Evolutionary conservation across 768 basidiomycete genomes (phyloP).

Genomic region (Mycena venus): DNA sequence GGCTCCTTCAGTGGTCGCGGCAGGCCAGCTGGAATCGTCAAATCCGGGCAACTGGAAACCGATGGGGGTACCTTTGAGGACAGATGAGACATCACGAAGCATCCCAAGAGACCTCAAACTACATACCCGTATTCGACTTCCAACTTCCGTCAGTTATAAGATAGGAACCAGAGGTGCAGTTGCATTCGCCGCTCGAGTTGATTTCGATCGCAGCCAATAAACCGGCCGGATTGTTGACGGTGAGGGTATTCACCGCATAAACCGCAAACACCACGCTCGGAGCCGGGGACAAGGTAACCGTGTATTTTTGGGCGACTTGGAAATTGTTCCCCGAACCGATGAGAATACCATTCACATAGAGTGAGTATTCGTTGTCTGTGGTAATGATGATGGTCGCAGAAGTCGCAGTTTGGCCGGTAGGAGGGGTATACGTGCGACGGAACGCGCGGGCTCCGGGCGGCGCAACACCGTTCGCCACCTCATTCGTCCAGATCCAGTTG

Average conservation of each 20-base stretch:
- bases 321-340: slow-evolving; percentile 39
- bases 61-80: slow-evolving; percentile 19
- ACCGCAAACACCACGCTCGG: slow-evolving; percentile 38
- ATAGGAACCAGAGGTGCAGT: slow-evolving; percentile 29
- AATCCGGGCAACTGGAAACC: slow-evolving; percentile 29
- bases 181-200: slow-evolving; percentile 24
- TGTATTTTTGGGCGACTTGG: slow-evolving; percentile 35
- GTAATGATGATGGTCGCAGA: slow-evolving; percentile 42
- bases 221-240: slow-evolving; percentile 33
- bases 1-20: slow-evolving; percentile 37
- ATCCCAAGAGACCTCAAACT: no score
- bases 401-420: slow-evolving; percentile 36
- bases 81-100: not conserved
- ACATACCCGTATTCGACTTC: slow-evolving; percentile 36
- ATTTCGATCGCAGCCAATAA: slow-evolving; percentile 38
- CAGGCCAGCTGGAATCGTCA: slow-evolving; percentile 40
- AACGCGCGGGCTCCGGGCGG: slow-evolving; percentile 46
- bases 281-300: slow-evolving; percentile 30
- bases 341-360: slow-evolving; percentile 45
- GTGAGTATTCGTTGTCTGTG: slow-evolving; percentile 42
- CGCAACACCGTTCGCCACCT: slow-evolving; percentile 34
- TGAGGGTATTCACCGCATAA: slow-evolving; percentile 9
- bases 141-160: slow-evolving; percentile 40
- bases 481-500: slow-evolving; percentile 50
- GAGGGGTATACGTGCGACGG: slow-evolving; percentile 42